Evolutionary conservation across 2,329 filamentous ascomycete genomes (phyloP).

Genomic region (Beauveria bassiana): DNA sequence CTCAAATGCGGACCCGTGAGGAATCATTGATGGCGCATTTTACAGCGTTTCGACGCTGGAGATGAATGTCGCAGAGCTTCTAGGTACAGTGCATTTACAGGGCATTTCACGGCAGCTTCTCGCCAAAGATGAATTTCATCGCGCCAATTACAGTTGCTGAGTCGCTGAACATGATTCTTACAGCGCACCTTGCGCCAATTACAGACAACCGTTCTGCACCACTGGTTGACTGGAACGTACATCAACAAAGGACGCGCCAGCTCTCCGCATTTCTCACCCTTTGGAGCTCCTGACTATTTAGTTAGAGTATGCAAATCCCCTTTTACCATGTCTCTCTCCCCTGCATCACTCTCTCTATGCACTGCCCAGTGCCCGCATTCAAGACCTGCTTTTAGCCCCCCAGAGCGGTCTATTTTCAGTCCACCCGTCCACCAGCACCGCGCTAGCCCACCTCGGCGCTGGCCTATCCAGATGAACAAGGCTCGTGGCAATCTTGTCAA

Average conservation of each 20-base stretch:
- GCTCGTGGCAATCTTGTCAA: not conserved
- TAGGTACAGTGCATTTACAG: too few relatives aligned
- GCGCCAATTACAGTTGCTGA: too few relatives aligned
- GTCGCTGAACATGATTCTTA: not conserved
- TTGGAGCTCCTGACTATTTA: not conserved
- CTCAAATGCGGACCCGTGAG: not conserved
- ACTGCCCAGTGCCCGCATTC: not conserved
- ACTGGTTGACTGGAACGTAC: not conserved
- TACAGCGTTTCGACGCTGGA: not conserved
- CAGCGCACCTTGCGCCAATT: not conserved
- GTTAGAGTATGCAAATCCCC: not conserved
- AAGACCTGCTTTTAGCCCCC: not conserved
- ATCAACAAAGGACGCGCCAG: not conserved
- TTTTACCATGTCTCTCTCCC: not conserved
- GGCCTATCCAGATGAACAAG: not conserved
- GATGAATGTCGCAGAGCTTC: too few relatives aligned
- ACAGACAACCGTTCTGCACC: not conserved
- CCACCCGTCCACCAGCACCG: not conserved
- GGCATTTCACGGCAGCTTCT: too few relatives aligned
- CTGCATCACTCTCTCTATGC: not conserved
- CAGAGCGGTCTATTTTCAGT: not conserved
- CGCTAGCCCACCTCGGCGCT: not conserved
- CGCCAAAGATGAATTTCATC: too few relatives aligned
- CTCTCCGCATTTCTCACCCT: not conserved
- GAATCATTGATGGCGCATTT: not conserved